phyloP scores from a whole-genome alignment of 495 filamentous ascomycete genomes.

The Saxophila tyrrhenica region DNA sequence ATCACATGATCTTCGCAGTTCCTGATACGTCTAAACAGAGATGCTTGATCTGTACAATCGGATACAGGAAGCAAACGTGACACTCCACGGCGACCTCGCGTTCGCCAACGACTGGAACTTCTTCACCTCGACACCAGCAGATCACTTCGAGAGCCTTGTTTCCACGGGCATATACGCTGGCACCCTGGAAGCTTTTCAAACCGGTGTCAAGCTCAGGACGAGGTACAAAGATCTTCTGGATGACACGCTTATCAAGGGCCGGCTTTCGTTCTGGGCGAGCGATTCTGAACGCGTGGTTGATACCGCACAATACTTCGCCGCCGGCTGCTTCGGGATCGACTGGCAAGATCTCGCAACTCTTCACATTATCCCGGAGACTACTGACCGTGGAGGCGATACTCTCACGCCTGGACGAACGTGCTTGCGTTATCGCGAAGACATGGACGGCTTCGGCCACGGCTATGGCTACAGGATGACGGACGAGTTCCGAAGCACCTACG shows the following conservation, averaged over 20 bases:
- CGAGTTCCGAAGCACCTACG: constrained; percentile 39
- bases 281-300: constrained; percentile 46
- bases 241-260: not conserved
- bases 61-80: constrained; percentile 32
- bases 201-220: constrained; percentile 45
- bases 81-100: constrained; percentile 38
- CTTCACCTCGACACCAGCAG: constrained; percentile 32
- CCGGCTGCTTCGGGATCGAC: constrained; percentile 41
- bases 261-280: constrained; percentile 44
- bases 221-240: constrained; percentile 40
- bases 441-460: constrained; percentile 36
- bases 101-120: constrained; percentile 49
- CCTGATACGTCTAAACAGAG: constrained; percentile 24
- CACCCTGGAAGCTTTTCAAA: constrained; percentile 43
- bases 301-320: constrained; percentile 45
- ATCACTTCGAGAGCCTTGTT: constrained; percentile 44
- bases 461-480: constrained; percentile 37
- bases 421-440: constrained; percentile 38
- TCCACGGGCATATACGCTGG: constrained; percentile 48
- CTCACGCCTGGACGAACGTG: constrained; percentile 51
- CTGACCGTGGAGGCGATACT: constrained; percentile 41
- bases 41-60: constrained; percentile 39
- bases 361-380: constrained; percentile 43
- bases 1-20: not conserved
- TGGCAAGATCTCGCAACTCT: constrained; percentile 29